Conservation (phyloP, 1,284 basidiomycete species). For the Schizophyllum amplum region DNA sequence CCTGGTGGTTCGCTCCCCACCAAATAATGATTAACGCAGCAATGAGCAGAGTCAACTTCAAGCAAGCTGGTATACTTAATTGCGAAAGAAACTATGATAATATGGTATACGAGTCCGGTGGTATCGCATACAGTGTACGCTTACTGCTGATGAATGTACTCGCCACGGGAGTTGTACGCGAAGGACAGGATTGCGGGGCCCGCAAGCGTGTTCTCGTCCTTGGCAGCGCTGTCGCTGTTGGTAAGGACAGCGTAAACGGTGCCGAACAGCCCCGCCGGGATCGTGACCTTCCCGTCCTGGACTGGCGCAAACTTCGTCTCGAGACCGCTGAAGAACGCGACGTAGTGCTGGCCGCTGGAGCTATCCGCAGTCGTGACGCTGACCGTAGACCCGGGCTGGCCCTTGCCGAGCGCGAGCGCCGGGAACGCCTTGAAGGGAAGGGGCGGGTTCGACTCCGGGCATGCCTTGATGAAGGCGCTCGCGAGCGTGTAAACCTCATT, state of each 20-base stretch:
- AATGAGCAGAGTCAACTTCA: too few relatives aligned
- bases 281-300: not conserved
- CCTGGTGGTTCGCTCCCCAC: too few relatives aligned
- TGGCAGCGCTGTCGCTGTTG: not conserved
- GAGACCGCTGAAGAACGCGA: conserved; percentile 8
- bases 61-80: too few relatives aligned
- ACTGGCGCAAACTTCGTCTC: conserved; percentile 1
- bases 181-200: conserved; percentile 3
- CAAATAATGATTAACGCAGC: too few relatives aligned
- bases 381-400: conserved; percentile 3
- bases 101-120: too few relatives aligned
- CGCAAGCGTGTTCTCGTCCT: conserved; percentile 2
- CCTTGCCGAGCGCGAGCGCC: conserved; percentile 20
- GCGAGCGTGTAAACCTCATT: conserved; percentile 39
- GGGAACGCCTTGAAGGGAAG: conserved; percentile 41
- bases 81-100: too few relatives aligned
- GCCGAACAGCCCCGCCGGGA: conserved; percentile 1
- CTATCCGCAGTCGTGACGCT: conserved; percentile 4
- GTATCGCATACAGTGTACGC: too few relatives aligned
- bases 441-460: conserved; percentile 41
- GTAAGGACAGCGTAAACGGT: conserved; percentile 6
- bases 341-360: conserved; percentile 1
- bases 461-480: conserved; percentile 34
- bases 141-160: not conserved
- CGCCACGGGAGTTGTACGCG: not conserved